These are phyloP conservation scores for Symbiodinium pilosum DNA, from an alignment of 73 alveolate species.

Conservation along the genomic window DNA sequence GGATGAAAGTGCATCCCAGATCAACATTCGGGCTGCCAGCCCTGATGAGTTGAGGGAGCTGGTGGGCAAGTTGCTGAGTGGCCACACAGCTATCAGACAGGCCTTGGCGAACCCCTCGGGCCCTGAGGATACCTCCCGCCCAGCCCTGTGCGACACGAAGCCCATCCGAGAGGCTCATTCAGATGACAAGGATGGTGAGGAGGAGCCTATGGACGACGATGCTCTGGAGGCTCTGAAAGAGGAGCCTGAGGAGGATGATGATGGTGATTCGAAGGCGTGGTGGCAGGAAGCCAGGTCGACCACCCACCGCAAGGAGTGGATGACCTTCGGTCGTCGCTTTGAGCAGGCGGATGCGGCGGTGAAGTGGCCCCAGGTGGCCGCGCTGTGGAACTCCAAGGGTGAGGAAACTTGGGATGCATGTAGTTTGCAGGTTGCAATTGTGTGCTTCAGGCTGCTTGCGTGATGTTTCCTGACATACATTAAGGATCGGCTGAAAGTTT, in stretches of 20 bases:
- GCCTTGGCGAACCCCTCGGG: not conserved
- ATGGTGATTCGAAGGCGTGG: not conserved
- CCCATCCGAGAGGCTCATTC: not conserved
- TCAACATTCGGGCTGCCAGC: not conserved
- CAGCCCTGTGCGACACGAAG: not conserved
- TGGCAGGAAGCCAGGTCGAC: not conserved
- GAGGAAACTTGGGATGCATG: not conserved
- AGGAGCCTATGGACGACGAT: not conserved
- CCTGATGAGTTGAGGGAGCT: not conserved
- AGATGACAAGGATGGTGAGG: not conserved
- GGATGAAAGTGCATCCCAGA: not conserved
- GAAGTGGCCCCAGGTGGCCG: not conserved
- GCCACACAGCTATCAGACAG: not conserved
- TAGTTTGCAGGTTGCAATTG: too few species aligned
- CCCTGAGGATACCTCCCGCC: not conserved
- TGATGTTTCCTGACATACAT: not conserved
- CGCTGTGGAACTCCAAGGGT: not conserved
- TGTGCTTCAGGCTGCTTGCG: too few species aligned
- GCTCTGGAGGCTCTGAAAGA: not conserved
- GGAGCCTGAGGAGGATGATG: not conserved
- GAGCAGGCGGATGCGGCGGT: not conserved
- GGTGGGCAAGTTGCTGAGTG: not conserved
- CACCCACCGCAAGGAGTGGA: not conserved
- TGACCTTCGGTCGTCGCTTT: not conserved
- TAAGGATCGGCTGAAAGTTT: constrained; percentile 6